Percentiles rank a stretch among this genome's conserved stretches.
Conservation (phyloP, 768 basidiomycete genomes). For the Leccinum subtestaceum region DNA sequence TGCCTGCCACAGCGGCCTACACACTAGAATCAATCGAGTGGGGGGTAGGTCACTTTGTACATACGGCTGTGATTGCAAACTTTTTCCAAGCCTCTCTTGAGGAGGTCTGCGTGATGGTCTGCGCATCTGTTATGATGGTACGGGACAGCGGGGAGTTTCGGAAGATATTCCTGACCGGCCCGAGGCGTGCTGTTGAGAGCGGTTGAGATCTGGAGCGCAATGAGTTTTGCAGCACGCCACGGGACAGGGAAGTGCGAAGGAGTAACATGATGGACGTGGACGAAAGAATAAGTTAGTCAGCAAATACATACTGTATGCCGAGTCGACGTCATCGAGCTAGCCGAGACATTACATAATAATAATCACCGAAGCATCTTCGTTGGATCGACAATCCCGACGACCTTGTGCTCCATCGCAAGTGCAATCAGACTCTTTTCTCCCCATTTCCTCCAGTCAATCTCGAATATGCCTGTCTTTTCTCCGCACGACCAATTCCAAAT, state of each 20-base stretch:
- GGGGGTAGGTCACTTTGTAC: conserved; percentile 4
- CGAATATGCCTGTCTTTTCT: conserved; percentile 66
- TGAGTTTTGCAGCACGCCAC: conserved; percentile 22
- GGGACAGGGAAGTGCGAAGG: conserved; percentile 11
- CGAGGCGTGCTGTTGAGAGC: conserved; percentile 17
- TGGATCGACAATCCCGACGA: conserved; percentile 68
- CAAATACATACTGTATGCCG: conserved; percentile 3
- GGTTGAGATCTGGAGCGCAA: conserved; percentile 17
- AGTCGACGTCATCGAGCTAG: conserved; percentile 11
- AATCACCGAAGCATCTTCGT: conserved; percentile 31
- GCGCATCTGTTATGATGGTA: conserved; percentile 48
- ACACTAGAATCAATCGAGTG: not conserved
- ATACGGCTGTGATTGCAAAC: conserved; percentile 54
- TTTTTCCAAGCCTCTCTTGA: conserved; percentile 46
- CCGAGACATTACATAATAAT: conserved; percentile 3
- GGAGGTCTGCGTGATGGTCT: conserved; percentile 35
- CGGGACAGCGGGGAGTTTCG: conserved; percentile 37
- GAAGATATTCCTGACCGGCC: conserved; percentile 24
- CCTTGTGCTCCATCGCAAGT: conserved; percentile 62
- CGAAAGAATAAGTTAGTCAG: conserved; percentile 14
- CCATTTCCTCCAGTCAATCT: conserved; percentile 70
- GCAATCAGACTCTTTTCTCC: conserved; percentile 58
- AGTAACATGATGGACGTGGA: conserved; percentile 17
- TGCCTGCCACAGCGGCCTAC: conserved; percentile 71
- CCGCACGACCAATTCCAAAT: conserved; percentile 66